Percentiles rank a stretch among this genome's conserved stretches.
Evolutionary conservation across 208 protist genomes (phyloP).

Genomic region (Angomonas desouzai): DNA sequence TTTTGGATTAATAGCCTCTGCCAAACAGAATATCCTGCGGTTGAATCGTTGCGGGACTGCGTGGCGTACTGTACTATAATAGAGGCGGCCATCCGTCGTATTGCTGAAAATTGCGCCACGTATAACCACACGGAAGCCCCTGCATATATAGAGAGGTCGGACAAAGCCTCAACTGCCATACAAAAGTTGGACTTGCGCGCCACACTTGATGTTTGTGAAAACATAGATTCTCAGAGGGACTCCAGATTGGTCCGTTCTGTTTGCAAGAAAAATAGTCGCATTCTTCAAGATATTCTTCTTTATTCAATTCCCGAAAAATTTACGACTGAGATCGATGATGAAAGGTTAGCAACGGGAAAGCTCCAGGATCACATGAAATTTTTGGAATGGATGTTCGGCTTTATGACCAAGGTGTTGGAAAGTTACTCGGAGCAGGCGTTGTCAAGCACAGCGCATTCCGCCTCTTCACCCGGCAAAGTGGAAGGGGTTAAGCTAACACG

Average conservation of each 20-base stretch:
- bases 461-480: slow-evolving; percentile 17
- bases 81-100: slow-evolving; percentile 58
- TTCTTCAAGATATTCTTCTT: slow-evolving; percentile 68
- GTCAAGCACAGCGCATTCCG: slow-evolving; percentile 21
- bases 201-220: slow-evolving; percentile 54
- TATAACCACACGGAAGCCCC: background rate
- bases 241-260: slow-evolving; percentile 28
- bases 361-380: slow-evolving; percentile 79
- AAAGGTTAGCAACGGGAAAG: slow-evolving; percentile 64
- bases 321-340: slow-evolving; percentile 40
- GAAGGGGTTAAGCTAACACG: slow-evolving; percentile 61
- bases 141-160: slow-evolving; percentile 3
- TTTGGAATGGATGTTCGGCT: slow-evolving; percentile 73
- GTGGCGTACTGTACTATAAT: slow-evolving; percentile 78
- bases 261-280: slow-evolving; percentile 62
- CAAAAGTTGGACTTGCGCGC: slow-evolving; percentile 53
- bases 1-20: slow-evolving; percentile 82
- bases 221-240: slow-evolving; percentile 55
- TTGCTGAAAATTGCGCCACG: slow-evolving; percentile 47
- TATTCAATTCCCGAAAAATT: slow-evolving; percentile 51
- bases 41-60: slow-evolving; percentile 79
- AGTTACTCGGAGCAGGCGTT: slow-evolving; percentile 62
- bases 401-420: slow-evolving; percentile 68
- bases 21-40: slow-evolving; percentile 63
- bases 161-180: slow-evolving; percentile 15